phyloP scores from a whole-genome alignment of 768 basidiomycete genomes.

The Tricholoma hemisulphureum region DNA sequence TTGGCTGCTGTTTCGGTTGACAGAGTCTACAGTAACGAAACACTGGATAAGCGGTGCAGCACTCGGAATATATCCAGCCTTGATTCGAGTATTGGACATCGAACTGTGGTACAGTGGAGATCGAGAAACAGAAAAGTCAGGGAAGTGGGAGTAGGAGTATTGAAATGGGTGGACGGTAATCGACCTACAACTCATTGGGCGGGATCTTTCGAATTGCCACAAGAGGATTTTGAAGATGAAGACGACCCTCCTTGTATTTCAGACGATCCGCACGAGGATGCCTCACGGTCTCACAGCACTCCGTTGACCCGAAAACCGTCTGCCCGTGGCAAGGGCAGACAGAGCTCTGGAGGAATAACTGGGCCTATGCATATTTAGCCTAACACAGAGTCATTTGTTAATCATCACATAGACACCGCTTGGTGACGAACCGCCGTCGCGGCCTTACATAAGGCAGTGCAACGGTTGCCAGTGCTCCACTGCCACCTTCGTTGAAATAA shows the following conservation, averaged over 20 bases:
- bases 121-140: slow-evolving; percentile 59
- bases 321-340: slow-evolving; percentile 50
- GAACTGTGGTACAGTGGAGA: slow-evolving; percentile 48
- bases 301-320: slow-evolving; percentile 71
- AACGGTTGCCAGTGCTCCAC: too few relatives aligned
- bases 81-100: background rate
- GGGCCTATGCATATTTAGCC: slow-evolving; percentile 38
- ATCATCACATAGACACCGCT: background rate
- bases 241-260: slow-evolving; percentile 23
- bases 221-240: slow-evolving; percentile 43
- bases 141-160: slow-evolving; percentile 53
- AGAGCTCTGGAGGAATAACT: slow-evolving; percentile 46
- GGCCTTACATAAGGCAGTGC: slow-evolving; percentile 11
- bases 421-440: too few relatives aligned
- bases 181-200: slow-evolving; percentile 62
- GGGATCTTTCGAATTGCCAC: slow-evolving; percentile 38
- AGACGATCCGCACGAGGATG: slow-evolving; percentile 29
- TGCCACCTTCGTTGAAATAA: background rate
- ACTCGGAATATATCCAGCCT: slow-evolving; percentile 18
- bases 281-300: slow-evolving; percentile 38
- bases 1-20: slow-evolving; percentile 53
- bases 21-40: slow-evolving; percentile 32
- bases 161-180: slow-evolving; percentile 72
- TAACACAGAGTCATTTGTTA: background rate
- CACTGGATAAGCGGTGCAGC: slow-evolving; percentile 7